Evolutionary conservation across 192 early-diverging fungal genomes (phyloP).

Genomic region (Linnemannia elongata): DNA sequence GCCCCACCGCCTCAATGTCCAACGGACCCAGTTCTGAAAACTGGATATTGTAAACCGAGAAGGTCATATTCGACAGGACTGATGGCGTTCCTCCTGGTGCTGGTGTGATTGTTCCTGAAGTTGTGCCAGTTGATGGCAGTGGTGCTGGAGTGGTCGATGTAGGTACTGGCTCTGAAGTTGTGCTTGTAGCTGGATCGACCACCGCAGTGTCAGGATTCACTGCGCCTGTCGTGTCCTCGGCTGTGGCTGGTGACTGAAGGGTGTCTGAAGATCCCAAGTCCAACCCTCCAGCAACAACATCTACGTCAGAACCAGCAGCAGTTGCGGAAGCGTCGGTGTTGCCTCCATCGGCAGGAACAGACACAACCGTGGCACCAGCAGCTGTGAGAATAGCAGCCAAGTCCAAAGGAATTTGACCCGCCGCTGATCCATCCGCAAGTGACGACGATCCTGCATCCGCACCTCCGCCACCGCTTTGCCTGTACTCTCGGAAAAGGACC

Average conservation of each 20-base stretch:
- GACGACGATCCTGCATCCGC: not conserved
- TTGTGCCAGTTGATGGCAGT: not conserved
- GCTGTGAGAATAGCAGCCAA: not conserved
- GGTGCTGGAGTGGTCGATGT: not conserved
- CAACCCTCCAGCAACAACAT: not conserved
- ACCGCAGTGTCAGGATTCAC: not conserved
- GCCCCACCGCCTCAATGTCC: slow-evolving; percentile 37
- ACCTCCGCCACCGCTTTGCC: not conserved
- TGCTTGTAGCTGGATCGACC: not conserved
- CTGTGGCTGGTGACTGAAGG: not conserved
- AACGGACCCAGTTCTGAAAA: slow-evolving; percentile 42
- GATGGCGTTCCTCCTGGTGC: not conserved
- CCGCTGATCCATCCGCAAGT: not conserved
- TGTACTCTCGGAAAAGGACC: slow-evolving; percentile 30
- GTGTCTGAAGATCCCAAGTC: not conserved
- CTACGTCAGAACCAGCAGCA: not conserved
- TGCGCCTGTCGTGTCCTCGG: not conserved
- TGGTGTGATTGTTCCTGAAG: not conserved
- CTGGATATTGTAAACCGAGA: not conserved
- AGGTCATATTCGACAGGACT: not conserved
- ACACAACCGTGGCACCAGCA: not conserved
- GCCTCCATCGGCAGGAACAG: not conserved
- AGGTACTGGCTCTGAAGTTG: not conserved
- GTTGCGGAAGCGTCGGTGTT: not conserved
- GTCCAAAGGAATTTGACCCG: slow-evolving; percentile 22